Evolutionary conservation across 2,329 filamentous ascomycete genomes (phyloP).

Genomic region (Phyllosticta citribraziliensis): DNA sequence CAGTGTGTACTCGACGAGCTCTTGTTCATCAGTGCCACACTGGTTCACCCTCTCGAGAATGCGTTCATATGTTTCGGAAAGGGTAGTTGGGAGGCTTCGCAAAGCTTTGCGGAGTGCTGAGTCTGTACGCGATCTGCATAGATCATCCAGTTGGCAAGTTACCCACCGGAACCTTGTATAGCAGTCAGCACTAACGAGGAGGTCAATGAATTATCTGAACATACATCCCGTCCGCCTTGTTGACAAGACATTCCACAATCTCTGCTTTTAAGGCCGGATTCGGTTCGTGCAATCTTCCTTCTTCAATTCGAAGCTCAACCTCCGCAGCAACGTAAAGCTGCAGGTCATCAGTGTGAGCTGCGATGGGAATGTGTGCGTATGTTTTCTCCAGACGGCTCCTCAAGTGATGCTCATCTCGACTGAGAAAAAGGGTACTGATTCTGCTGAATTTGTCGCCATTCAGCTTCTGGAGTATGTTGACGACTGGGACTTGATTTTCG

Average conservation of each 20-base stretch:
- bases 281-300: background rate
- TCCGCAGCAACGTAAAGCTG: background rate
- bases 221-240: background rate
- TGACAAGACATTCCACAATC: background rate
- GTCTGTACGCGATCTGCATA: background rate
- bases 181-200: no score
- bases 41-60: background rate
- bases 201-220: no score
- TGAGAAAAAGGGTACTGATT: background rate
- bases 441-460: background rate
- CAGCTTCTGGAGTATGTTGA: constrained; percentile 1
- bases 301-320: background rate
- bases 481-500: constrained; percentile 6
- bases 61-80: background rate
- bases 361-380: background rate
- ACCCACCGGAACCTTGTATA: constrained; percentile 2
- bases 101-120: background rate
- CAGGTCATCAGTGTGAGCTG: background rate
- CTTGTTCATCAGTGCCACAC: background rate
- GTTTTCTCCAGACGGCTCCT: background rate
- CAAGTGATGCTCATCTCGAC: background rate
- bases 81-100: background rate
- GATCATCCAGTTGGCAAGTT: background rate
- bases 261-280: background rate
- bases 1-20: background rate